These are phyloP conservation scores for Tetragonia tetragonoides DNA, from an alignment of 148 eudicot species.

Conservation along the genomic window DNA sequence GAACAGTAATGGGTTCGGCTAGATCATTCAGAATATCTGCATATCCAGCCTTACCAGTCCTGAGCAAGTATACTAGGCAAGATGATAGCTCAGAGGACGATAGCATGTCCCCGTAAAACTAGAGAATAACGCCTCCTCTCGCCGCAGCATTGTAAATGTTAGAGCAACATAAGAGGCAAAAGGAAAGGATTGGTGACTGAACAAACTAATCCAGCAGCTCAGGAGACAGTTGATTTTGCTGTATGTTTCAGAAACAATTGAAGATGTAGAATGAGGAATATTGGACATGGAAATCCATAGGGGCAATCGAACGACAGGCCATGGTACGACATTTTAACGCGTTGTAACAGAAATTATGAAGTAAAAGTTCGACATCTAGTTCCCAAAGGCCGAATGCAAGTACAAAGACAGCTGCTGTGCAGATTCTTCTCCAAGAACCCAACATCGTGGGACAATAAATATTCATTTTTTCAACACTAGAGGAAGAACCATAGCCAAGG, in stretches of 20 bases:
- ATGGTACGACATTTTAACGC: not conserved
- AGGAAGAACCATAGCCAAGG: constrained; percentile 19
- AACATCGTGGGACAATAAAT: constrained; percentile 18
- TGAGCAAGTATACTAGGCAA: constrained; percentile 42
- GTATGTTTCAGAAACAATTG: not conserved
- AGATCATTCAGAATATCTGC: constrained; percentile 76
- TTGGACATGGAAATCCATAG: not conserved
- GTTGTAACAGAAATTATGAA: not conserved
- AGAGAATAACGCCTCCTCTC: constrained; percentile 8
- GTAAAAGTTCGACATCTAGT: not conserved
- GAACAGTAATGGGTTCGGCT: constrained; percentile 61
- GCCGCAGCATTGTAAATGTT: constrained; percentile 3
- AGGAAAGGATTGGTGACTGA: not conserved
- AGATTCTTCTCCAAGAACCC: constrained; percentile 7
- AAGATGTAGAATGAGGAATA: constrained; percentile 2
- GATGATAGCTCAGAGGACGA: constrained; percentile 59
- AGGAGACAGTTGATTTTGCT: not conserved
- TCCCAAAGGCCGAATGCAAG: not conserved
- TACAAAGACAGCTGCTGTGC: not conserved
- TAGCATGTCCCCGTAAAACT: constrained; percentile 49
- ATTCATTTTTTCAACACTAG: constrained; percentile 13
- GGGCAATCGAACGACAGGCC: not conserved
- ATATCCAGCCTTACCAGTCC: constrained; percentile 59
- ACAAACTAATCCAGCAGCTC: not conserved
- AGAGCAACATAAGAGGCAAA: not conserved